These are phyloP conservation scores for Aspergillus intermedius DNA, from an alignment of 2,329 filamentous ascomycete genomes.

Conservation along the genomic window DNA sequence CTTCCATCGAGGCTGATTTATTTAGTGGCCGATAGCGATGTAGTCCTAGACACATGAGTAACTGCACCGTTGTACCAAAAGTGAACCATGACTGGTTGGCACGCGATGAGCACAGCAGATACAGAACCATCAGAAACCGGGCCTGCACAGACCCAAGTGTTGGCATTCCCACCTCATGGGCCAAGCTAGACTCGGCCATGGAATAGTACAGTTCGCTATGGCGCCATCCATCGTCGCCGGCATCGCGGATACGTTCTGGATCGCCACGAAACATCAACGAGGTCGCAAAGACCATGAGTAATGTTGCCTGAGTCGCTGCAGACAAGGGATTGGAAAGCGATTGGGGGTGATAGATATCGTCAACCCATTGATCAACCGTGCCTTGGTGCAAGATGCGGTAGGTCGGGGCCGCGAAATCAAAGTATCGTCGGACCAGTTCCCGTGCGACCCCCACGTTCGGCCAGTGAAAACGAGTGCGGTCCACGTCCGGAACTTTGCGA, in stretches of 20 bases:
- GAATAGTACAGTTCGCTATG: conserved; percentile 17
- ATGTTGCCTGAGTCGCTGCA: conserved; percentile 8
- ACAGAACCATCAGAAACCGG: conserved; percentile 22
- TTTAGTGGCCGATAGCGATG: conserved; percentile 19
- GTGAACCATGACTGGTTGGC: conserved; percentile 33
- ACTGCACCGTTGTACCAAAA: conserved; percentile 31
- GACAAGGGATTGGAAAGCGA: not conserved
- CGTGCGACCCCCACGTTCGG: conserved; percentile 8
- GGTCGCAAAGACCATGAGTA: conserved; percentile 15
- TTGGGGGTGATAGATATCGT: conserved; percentile 7
- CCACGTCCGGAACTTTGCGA: conserved; percentile 7
- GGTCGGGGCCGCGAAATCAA: conserved; percentile 19
- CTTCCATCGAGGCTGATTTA: conserved; percentile 1
- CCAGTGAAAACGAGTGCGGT: conserved; percentile 11
- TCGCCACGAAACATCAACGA: conserved; percentile 13
- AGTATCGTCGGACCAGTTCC: conserved; percentile 15
- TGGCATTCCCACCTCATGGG: conserved; percentile 13
- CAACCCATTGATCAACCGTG: conserved; percentile 10
- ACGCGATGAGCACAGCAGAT: conserved; percentile 31
- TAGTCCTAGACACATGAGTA: conserved; percentile 31
- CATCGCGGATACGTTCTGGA: conserved; percentile 8
- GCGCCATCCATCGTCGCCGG: conserved; percentile 8
- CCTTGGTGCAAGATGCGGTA: conserved; percentile 18
- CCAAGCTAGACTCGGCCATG: conserved; percentile 12
- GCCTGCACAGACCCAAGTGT: conserved; percentile 15